Base-by-base conservation (phyloP, 139 green algal genomes). In the Nannochloris sp. region DNA sequence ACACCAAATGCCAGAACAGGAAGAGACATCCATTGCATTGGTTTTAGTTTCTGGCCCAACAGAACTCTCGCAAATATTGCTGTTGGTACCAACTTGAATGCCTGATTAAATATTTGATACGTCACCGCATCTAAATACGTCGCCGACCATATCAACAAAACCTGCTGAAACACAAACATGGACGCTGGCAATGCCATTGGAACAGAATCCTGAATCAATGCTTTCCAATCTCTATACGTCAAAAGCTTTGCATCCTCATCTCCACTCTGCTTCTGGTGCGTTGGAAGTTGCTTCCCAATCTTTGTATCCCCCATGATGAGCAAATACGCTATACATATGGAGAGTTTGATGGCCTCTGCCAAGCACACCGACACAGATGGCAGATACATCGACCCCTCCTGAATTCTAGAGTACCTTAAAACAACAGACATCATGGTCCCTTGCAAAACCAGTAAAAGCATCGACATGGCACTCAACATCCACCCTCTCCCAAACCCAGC, bases 81-180 rank as follows among this genome's bases (percentile, higher is more conserved):
- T 36, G 79, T 85, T 4, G 79, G 79, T 48, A 85, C 63, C 34
- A 85, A 69, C 65, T 85, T 85, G 66, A 85, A 81, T 46, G 64
- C 69, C 56, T 85, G 79, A 44, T 44, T 68, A 57, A 81, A 78
- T 49, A 85, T 84, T 60, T 85, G 79, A 48, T 80, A 85, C 49
- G 76, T 78, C 5, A 85, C 76, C 0, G 76, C 79, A 27, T 85
- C 79, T 19, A 85, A 65, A 58, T 84, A 70, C 1, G 66, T 74
- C 5, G 76, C 79, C 23, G 76, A 76, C 6, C 76, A 53, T 19
- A 85, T 80, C 16, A 85, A 62, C 19, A 85, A 65, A 40, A 80
- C 68, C 75, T 84, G 77, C 51, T 85, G 79, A 66, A 80, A 74
- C 16, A 81, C 79, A 75, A 84, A 85, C 43, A 85, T 81, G 29